These are phyloP conservation scores for Gyrodon tennesseensis DNA, from an alignment of 1,284 basidiomycete genomes.

Conservation along the genomic window DNA sequence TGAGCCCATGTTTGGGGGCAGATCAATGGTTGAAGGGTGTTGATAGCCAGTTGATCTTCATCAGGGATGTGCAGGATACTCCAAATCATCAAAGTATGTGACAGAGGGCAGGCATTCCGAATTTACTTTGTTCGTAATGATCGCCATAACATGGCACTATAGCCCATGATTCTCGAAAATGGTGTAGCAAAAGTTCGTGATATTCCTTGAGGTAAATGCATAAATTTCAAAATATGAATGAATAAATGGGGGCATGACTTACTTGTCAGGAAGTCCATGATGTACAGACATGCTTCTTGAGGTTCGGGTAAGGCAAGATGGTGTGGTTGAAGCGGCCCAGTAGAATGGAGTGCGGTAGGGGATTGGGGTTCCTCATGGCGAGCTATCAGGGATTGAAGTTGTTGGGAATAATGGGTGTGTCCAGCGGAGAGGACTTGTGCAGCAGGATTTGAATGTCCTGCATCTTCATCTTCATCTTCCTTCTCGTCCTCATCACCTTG, in stretches of 20 bases:
- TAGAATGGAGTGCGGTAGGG: no score
- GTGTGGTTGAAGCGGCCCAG: no score
- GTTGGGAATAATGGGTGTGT: no score
- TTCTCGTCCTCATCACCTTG: background rate
- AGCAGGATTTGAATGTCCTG: background rate
- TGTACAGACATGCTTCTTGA: background rate
- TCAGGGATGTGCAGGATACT: no score
- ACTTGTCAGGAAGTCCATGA: background rate
- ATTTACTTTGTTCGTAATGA: background rate
- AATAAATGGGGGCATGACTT: no score
- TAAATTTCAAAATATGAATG: no score
- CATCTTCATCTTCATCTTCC: background rate
- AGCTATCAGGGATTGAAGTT: no score
- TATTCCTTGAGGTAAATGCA: no score
- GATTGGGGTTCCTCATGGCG: background rate
- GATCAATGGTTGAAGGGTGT: background rate
- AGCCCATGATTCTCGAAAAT: background rate
- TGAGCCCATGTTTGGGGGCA: background rate
- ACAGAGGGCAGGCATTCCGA: background rate
- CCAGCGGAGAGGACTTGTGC: background rate
- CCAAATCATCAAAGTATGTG: background rate
- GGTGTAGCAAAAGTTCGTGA: background rate
- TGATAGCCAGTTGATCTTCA: no score
- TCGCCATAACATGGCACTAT: no score
- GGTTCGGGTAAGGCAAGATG: no score